A percentile compares a stretch with the other conserved stretches of the same genome.
phyloP scores from a whole-genome alignment of 805 yeast species.

The Pichia pseudocactophila region DNA sequence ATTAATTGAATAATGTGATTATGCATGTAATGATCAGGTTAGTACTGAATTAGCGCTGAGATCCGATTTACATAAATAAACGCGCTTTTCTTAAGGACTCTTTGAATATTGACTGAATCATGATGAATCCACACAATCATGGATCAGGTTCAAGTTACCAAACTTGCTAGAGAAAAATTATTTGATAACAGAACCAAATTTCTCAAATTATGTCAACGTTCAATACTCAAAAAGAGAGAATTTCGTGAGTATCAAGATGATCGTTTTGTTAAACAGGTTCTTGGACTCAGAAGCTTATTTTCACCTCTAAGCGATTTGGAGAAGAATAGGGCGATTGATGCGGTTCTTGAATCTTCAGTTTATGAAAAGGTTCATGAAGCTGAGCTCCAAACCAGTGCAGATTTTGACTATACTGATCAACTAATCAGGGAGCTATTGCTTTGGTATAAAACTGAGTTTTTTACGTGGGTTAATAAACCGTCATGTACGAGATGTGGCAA shows the following conservation, averaged over 20 bases:
- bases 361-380: conserved; percentile 36
- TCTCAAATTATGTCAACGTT: not conserved
- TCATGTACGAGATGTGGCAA: conserved; percentile 46
- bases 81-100: too few relatives aligned
- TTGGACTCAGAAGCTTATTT: not conserved
- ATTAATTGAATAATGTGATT: too few relatives aligned
- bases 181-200: not conserved
- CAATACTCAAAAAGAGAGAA: not conserved
- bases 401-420: conserved; percentile 43
- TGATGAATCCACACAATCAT: too few relatives aligned
- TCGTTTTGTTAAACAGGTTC: conserved; percentile 2
- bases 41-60: too few relatives aligned
- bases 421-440: conserved; percentile 47
- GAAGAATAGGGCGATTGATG: conserved; percentile 52
- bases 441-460: conserved; percentile 75
- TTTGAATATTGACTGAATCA: too few relatives aligned
- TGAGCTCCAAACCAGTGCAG: conserved; percentile 9
- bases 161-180: not conserved
- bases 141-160: too few relatives aligned
- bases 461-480: conserved; percentile 75
- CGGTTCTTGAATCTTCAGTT: conserved; percentile 55
- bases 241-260: not conserved
- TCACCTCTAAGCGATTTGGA: conserved; percentile 15
- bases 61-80: too few relatives aligned
- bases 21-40: too few relatives aligned